A percentile compares a stretch with the other conserved stretches of the same genome.
Conservation (phyloP, 2,329 filamentous ascomycete genomes). For the Pseudogymnoascus pannorum region DNA sequence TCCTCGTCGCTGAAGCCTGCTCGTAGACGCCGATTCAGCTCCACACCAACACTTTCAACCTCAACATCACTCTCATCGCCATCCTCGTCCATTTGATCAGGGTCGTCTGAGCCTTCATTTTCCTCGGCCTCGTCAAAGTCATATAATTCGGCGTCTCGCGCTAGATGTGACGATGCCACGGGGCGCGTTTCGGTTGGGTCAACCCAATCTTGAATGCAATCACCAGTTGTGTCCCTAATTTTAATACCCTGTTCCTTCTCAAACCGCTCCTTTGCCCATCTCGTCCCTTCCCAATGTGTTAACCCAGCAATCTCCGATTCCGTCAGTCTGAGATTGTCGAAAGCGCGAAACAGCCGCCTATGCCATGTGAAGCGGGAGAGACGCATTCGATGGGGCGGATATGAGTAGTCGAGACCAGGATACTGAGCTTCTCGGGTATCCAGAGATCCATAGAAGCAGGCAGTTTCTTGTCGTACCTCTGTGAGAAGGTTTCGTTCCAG, state of each 20-base stretch:
- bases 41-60: conserved; percentile 52
- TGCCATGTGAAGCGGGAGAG: conserved; percentile 72
- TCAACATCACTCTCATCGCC: conserved; percentile 48
- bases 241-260: conserved; percentile 65
- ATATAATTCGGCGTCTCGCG: conserved; percentile 20
- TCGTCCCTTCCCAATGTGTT: conserved; percentile 77
- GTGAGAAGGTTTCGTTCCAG: conserved; percentile 62
- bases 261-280: conserved; percentile 74
- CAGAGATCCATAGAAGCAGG: conserved; percentile 67
- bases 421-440: conserved; percentile 76
- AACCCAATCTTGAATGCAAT: conserved; percentile 58
- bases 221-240: conserved; percentile 65
- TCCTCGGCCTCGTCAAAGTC: conserved; percentile 31
- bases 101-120: conserved; percentile 31
- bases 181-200: conserved; percentile 33
- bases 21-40: conserved; percentile 57
- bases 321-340: conserved; percentile 63
- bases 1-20: conserved; percentile 62
- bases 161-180: conserved; percentile 14
- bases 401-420: conserved; percentile 71
- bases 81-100: conserved; percentile 28
- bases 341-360: conserved; percentile 66
- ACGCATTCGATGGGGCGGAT: conserved; percentile 67
- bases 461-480: conserved; percentile 71
- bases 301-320: conserved; percentile 61